These are phyloP conservation scores for Streptanthus diversifolius DNA, from an alignment of 345 rosid species.

Conservation along the genomic window DNA sequence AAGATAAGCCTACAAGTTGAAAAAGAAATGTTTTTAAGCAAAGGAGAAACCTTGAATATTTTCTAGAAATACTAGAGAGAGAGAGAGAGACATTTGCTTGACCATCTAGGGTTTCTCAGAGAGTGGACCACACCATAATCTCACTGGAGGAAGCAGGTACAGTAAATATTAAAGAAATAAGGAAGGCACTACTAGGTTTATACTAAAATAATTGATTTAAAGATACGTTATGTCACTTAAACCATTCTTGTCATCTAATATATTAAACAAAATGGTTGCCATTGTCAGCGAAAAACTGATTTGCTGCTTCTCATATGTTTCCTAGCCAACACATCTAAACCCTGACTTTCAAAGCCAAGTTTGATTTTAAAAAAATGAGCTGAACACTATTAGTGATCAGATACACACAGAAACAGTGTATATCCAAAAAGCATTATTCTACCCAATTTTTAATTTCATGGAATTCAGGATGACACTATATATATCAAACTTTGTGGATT, in stretches of 20 bases:
- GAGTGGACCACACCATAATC: constrained; percentile 22
- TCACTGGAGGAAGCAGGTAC: constrained; percentile 33
- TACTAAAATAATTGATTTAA: constrained; percentile 7
- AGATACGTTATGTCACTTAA: constrained; percentile 20
- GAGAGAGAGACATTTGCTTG: constrained; percentile 12
- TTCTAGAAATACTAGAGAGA: background rate
- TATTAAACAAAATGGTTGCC: constrained; percentile 11
- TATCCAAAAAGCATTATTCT: background rate
- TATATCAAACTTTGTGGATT: background rate
- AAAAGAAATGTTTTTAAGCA: background rate
- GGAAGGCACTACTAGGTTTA: background rate
- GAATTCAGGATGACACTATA: background rate
- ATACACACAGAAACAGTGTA: background rate
- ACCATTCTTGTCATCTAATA: constrained; percentile 10
- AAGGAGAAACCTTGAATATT: background rate
- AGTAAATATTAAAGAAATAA: constrained; percentile 15
- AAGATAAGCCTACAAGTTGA: background rate
- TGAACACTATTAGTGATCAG: background rate
- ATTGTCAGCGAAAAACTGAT: constrained; percentile 23
- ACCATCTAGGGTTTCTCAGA: constrained; percentile 27
- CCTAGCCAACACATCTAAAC: constrained; percentile 84
- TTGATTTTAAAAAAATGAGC: background rate
- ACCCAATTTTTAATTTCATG: background rate
- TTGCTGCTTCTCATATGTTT: constrained; percentile 60
- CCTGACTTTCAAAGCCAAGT: constrained; percentile 50